Conservation (phyloP, 352 stramenopile genomes). For the Pythium biforme region DNA sequence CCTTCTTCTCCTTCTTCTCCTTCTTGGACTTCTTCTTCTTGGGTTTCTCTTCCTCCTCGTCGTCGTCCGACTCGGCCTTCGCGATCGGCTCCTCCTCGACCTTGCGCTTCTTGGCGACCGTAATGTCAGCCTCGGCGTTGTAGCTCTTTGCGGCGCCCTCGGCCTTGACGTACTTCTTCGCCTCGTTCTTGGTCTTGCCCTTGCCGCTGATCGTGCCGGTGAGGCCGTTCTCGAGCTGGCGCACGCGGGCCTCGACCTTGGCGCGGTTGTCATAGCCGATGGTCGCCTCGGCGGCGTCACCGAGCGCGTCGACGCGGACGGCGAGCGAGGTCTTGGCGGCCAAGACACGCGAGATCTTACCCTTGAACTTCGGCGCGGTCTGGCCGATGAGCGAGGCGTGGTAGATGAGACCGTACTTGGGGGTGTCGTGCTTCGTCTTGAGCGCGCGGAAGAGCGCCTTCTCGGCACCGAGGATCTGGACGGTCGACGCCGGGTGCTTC, state of each 20-base stretch:
- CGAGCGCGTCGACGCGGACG: conserved; percentile 99
- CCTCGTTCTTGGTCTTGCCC: conserved; percentile 88
- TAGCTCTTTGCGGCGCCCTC: conserved; percentile 76
- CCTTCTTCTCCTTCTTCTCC: conserved; percentile 79
- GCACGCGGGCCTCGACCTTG: conserved; percentile 98
- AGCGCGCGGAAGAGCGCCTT: conserved; percentile 99
- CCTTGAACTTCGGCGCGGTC: conserved; percentile 99
- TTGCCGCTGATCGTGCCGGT: conserved; percentile 83
- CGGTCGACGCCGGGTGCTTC: conserved; percentile 98
- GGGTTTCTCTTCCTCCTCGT: conserved; percentile 55
- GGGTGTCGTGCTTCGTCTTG: conserved; percentile 99
- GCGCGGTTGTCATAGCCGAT: conserved; percentile 97
- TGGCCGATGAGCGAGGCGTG: conserved; percentile 99
- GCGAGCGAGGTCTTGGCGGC: conserved; percentile 98
- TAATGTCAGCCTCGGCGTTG: conserved; percentile 96
- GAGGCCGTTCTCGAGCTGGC: conserved; percentile 96
- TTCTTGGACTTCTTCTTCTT: conserved; percentile 50
- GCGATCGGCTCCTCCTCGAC: conserved; percentile 57
- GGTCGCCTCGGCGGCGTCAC: conserved; percentile 93
- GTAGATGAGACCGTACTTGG: conserved; percentile 99
- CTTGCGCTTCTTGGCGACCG: conserved; percentile 89
- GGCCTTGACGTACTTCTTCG: conserved; percentile 90
- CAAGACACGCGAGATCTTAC: conserved; percentile 98
- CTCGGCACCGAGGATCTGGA: conserved; percentile 99
- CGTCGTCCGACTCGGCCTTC: conserved; percentile 48